Conservation (phyloP, 768 basidiomycete species). For the Dioszegia aurantiaca region DNA sequence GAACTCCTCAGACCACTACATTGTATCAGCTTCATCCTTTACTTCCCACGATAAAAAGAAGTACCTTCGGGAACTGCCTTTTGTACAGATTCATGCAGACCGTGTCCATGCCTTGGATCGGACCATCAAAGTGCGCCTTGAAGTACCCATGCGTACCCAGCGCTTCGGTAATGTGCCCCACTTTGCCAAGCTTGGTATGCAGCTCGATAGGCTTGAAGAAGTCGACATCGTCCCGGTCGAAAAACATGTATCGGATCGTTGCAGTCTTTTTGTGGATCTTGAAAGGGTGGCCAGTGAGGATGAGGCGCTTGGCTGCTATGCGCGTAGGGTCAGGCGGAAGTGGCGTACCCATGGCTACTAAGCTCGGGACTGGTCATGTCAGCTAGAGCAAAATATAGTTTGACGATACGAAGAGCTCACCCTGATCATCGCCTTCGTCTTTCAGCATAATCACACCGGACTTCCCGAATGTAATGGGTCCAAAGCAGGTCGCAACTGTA, state of each 20-base stretch:
- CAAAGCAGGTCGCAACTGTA: slow-evolving; percentile 80
- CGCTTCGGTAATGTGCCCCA: slow-evolving; percentile 78
- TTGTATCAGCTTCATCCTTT: neutral
- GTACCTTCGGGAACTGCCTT: slow-evolving; percentile 87
- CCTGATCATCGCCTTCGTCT: slow-evolving; percentile 66
- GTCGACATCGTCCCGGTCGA: slow-evolving; percentile 82
- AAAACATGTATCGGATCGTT: slow-evolving; percentile 98
- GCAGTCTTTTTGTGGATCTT: slow-evolving; percentile 96
- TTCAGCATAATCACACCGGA: slow-evolving; percentile 73
- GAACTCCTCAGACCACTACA: slow-evolving; percentile 25
- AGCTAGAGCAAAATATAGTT: slow-evolving; percentile 13
- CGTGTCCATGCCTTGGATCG: slow-evolving; percentile 93
- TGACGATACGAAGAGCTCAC: slow-evolving; percentile 55
- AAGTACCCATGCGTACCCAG: slow-evolving; percentile 97
- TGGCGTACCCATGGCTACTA: slow-evolving; percentile 87
- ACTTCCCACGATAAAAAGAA: slow-evolving; percentile 34
- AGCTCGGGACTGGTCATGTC: slow-evolving; percentile 53
- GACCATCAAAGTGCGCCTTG: slow-evolving; percentile 92
- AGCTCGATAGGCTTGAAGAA: slow-evolving; percentile 94
- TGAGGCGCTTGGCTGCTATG: slow-evolving; percentile 85
- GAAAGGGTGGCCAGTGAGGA: slow-evolving; percentile 93
- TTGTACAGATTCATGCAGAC: slow-evolving; percentile 95
- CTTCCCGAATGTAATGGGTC: slow-evolving; percentile 81
- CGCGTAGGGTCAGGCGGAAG: slow-evolving; percentile 85
- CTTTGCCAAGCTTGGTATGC: slow-evolving; percentile 83